Evolutionary conservation across 2,329 filamentous ascomycete genomes (phyloP).

Genomic region (Aureobasidium subglaciale): DNA sequence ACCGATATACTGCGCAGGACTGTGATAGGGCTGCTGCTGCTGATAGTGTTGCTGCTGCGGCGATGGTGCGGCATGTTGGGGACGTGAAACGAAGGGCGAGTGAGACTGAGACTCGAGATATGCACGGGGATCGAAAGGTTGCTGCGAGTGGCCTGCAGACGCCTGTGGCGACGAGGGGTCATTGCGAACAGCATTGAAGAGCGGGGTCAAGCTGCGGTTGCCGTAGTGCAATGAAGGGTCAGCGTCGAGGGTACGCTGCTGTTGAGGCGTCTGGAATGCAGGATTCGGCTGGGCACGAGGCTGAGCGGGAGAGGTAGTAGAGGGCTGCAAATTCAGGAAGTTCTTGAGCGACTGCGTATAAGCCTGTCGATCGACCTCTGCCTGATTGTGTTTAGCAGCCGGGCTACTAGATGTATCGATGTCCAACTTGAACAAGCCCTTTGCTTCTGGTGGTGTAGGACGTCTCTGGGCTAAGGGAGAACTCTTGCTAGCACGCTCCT

Average conservation of each 20-base stretch:
- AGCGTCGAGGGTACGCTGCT: slow-evolving; percentile 8
- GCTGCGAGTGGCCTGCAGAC: slow-evolving; percentile 12
- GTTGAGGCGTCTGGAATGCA: slow-evolving; percentile 18
- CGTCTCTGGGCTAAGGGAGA: slow-evolving; percentile 26
- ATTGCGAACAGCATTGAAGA: slow-evolving; percentile 43
- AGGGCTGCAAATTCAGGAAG: slow-evolving; percentile 28
- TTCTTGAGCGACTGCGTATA: slow-evolving; percentile 39
- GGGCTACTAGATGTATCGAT: slow-evolving; percentile 49
- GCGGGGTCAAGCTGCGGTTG: slow-evolving; percentile 41
- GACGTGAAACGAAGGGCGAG: slow-evolving; percentile 19
- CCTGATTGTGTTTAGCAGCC: slow-evolving; percentile 30
- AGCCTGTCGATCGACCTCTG: slow-evolving; percentile 45
- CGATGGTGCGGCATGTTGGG: slow-evolving; percentile 23
- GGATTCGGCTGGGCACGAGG: slow-evolving; percentile 19
- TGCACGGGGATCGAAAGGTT: slow-evolving; percentile 23
- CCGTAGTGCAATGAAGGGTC: slow-evolving; percentile 23
- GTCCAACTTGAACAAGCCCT: slow-evolving; percentile 57
- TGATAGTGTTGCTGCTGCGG: slow-evolving; percentile 18
- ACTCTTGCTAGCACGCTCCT: slow-evolving; percentile 60
- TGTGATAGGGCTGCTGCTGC: slow-evolving; percentile 5
- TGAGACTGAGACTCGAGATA: slow-evolving; percentile 28
- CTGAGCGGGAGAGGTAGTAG: slow-evolving; percentile 20
- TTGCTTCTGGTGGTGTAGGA: slow-evolving; percentile 3
- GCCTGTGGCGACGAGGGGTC: slow-evolving; percentile 20
- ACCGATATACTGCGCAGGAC: background rate